These are phyloP conservation scores for Erucastrum elatum DNA, from an alignment of 345 rosid species.

Conservation along the genomic window DNA sequence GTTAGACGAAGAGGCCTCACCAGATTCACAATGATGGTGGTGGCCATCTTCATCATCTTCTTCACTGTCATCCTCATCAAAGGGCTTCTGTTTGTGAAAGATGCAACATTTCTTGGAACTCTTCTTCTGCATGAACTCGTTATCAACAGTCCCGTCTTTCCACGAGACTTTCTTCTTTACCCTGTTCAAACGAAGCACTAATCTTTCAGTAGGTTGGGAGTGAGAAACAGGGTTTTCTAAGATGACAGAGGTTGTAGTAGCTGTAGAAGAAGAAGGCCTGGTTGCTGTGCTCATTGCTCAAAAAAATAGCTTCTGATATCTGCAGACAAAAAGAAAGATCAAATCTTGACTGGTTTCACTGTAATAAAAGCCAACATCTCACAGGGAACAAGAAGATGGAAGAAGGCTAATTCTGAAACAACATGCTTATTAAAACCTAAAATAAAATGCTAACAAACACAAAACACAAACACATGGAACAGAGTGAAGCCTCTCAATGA, in stretches of 20 bases:
- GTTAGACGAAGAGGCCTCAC: slow-evolving; percentile 38
- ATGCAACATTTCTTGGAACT: slow-evolving; percentile 98
- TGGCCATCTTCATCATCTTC: slow-evolving; percentile 54
- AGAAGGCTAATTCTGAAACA: too few relatives aligned
- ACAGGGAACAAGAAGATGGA: too few relatives aligned
- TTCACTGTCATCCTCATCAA: slow-evolving; percentile 86
- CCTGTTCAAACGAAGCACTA: slow-evolving; percentile 63
- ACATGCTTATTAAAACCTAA: too few relatives aligned
- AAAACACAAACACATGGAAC: too few relatives aligned
- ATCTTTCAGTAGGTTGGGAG: slow-evolving; percentile 48
- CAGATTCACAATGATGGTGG: slow-evolving; percentile 26
- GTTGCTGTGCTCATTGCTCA: slow-evolving; percentile 27
- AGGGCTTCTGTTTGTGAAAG: slow-evolving; percentile 90
- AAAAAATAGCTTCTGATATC: too few relatives aligned
- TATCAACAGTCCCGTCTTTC: slow-evolving; percentile 95
- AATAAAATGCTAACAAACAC: too few relatives aligned
- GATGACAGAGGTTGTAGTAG: slow-evolving; percentile 56
- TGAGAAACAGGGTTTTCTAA: slow-evolving; percentile 42
- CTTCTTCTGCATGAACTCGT: slow-evolving; percentile 94
- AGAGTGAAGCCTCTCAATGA: too few relatives aligned
- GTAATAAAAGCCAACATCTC: too few relatives aligned
- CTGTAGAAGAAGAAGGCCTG: slow-evolving; percentile 37
- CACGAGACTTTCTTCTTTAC: slow-evolving; percentile 90
- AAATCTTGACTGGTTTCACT: too few relatives aligned
- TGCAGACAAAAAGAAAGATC: too few relatives aligned